Evolutionary conservation across 2,329 filamentous ascomycete genomes (phyloP).

Genomic region (Xylariaceae sp.): DNA sequence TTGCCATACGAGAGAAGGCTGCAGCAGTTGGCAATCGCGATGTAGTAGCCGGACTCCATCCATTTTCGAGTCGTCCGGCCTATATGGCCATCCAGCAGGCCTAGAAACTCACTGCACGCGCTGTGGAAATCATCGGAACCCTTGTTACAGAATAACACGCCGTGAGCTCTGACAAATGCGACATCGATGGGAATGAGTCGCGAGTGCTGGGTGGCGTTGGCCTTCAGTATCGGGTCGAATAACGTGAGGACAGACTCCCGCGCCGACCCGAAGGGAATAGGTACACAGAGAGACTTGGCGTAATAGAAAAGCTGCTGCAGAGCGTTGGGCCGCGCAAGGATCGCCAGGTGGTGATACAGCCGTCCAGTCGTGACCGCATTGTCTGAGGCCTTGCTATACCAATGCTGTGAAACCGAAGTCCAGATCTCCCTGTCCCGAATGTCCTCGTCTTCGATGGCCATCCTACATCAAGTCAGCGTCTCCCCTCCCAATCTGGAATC

Average conservation of each 20-base stretch:
- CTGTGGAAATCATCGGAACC: conserved; percentile 37
- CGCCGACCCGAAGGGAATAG: conserved; percentile 59
- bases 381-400: conserved; percentile 80
- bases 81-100: conserved; percentile 50
- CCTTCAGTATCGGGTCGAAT: conserved; percentile 50
- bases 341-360: conserved; percentile 83
- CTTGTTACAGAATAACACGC: conserved; percentile 51
- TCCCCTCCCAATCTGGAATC: conserved; percentile 3
- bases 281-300: conserved; percentile 60
- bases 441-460: conserved; percentile 86
- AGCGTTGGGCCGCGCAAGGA: conserved; percentile 61
- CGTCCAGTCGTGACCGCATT: conserved; percentile 67
- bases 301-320: conserved; percentile 69
- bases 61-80: conserved; percentile 40
- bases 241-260: conserved; percentile 63
- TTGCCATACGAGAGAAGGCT: conserved; percentile 46
- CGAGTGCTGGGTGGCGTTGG: conserved; percentile 20
- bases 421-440: conserved; percentile 69
- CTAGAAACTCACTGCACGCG: conserved; percentile 41
- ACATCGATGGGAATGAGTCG: conserved; percentile 43
- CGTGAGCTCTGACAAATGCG: conserved; percentile 57
- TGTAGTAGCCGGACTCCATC: conserved; percentile 46
- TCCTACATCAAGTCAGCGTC: conserved; percentile 35
- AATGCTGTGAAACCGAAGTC: conserved; percentile 70
- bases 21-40: conserved; percentile 49